phyloP scores from a whole-genome alignment of 2,329 filamentous ascomycete genomes.

The Colletotrichum trifolii region DNA sequence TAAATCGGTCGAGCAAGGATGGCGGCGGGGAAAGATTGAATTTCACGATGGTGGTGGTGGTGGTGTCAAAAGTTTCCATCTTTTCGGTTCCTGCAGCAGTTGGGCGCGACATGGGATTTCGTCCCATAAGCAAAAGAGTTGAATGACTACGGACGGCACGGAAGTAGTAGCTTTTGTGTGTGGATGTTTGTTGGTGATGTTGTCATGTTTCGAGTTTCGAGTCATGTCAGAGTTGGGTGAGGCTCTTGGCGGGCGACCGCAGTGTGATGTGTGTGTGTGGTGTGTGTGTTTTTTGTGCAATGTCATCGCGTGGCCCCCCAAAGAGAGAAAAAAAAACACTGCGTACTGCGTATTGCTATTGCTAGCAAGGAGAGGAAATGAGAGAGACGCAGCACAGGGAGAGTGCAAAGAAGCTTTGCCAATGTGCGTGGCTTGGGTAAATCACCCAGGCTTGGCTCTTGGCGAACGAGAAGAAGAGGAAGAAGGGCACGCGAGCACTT shows the following conservation, averaged over 20 bases:
- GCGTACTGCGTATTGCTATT: too few relatives aligned
- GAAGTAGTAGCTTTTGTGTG: not conserved
- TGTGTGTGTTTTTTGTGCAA: too few relatives aligned
- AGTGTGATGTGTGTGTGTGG: not conserved
- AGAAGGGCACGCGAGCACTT: slow-evolving; percentile 35
- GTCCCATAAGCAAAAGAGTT: slow-evolving; percentile 1
- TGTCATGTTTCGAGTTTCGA: slow-evolving; percentile 1
- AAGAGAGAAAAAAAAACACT: not conserved
- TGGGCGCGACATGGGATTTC: slow-evolving; percentile 2
- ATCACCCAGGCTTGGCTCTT: slow-evolving; percentile 20
- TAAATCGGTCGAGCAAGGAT: not conserved
- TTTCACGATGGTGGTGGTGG: not conserved
- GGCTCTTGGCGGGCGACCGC: slow-evolving; percentile 3
- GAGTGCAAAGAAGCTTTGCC: slow-evolving; percentile 37
- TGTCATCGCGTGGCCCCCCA: too few relatives aligned
- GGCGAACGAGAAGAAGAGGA: slow-evolving; percentile 18
- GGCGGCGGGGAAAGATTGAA: slow-evolving; percentile 1
- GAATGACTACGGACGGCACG: too few relatives aligned
- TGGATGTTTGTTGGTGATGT: not conserved
- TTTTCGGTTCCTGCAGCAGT: slow-evolving; percentile 15
- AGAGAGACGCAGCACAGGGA: not conserved
- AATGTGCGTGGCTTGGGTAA: slow-evolving; percentile 31
- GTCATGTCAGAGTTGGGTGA: slow-evolving; percentile 4
- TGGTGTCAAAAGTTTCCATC: not conserved
- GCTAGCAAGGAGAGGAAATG: not conserved